phyloP scores from a whole-genome alignment of 768 basidiomycete species.

The Filobasidium wieringae region DNA sequence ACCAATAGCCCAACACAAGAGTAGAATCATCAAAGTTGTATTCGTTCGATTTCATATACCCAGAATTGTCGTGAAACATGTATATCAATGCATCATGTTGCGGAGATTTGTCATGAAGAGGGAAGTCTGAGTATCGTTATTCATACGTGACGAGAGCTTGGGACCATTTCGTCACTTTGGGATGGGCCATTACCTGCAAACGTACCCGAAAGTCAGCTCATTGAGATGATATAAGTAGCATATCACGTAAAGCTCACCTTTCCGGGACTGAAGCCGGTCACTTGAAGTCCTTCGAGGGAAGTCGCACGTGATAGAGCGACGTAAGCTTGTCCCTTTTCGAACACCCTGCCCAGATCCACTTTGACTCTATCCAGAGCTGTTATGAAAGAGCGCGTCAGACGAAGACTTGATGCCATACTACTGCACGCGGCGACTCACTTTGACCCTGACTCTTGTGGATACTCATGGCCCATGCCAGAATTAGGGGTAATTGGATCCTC shows the following conservation, averaged over 20 bases:
- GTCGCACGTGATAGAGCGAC: slow-evolving; percentile 38
- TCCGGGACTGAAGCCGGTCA: slow-evolving; percentile 28
- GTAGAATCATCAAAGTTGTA: too few species aligned
- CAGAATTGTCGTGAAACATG: too few species aligned
- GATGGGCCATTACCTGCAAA: slow-evolving; percentile 31
- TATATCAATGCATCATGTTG: too few species aligned
- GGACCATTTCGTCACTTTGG: slow-evolving; percentile 29
- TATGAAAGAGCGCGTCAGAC: background rate
- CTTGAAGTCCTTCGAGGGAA: slow-evolving; percentile 36
- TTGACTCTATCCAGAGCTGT: slow-evolving; percentile 76
- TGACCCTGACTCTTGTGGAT: slow-evolving; percentile 99
- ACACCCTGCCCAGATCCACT: slow-evolving; percentile 82
- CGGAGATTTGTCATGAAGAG: too few species aligned
- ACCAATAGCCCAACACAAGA: too few species aligned
- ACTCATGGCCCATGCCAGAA: slow-evolving; percentile 93
- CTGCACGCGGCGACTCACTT: slow-evolving; percentile 39
- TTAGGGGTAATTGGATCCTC: slow-evolving; percentile 72
- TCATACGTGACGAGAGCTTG: slow-evolving; percentile 9
- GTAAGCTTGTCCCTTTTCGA: slow-evolving; percentile 48
- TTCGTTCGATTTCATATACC: too few species aligned
- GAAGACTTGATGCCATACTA: background rate
- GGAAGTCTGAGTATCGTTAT: too few species aligned
- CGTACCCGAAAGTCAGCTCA: background rate
- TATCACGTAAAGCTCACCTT: slow-evolving; percentile 27
- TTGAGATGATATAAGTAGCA: too few species aligned